phyloP scores from a whole-genome alignment of 164 flowering plant genomes.

The Taxillus chinensis region DNA sequence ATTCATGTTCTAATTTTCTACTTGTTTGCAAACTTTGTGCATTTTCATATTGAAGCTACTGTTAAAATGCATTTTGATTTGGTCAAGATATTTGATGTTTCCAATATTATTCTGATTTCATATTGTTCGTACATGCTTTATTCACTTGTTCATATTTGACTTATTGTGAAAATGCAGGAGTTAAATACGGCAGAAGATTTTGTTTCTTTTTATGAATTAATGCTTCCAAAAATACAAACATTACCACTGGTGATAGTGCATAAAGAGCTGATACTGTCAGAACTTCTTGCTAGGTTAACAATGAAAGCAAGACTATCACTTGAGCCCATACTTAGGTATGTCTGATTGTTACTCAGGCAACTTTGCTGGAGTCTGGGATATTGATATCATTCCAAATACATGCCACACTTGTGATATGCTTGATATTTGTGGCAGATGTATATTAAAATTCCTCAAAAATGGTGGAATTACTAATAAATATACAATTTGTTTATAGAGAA shows the following conservation, averaged over 20 bases:
- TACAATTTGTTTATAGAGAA: too few species aligned
- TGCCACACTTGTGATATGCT: too few species aligned
- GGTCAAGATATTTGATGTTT: neutral
- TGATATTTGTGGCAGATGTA: too few species aligned
- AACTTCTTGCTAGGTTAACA: slow-evolving; percentile 59
- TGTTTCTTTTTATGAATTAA: slow-evolving; percentile 69
- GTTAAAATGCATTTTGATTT: neutral
- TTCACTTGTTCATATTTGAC: neutral
- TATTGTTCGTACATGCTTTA: neutral
- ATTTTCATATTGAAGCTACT: too few species aligned
- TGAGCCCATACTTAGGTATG: slow-evolving; percentile 84
- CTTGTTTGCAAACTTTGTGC: too few species aligned
- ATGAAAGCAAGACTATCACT: slow-evolving; percentile 71
- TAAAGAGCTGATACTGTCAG: slow-evolving; percentile 56
- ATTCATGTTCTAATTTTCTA: too few species aligned
- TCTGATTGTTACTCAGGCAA: neutral
- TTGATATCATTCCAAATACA: neutral
- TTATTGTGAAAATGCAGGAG: slow-evolving; percentile 39
- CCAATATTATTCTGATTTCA: too few species aligned
- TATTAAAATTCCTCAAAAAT: too few species aligned
- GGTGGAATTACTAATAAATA: too few species aligned
- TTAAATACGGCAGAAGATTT: slow-evolving; percentile 91
- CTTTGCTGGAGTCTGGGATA: neutral
- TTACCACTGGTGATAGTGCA: slow-evolving; percentile 63
- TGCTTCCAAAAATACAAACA: slow-evolving; percentile 71